phyloP scores from a whole-genome alignment of 2,329 filamentous ascomycete genomes.

The Penicillium sp. region DNA sequence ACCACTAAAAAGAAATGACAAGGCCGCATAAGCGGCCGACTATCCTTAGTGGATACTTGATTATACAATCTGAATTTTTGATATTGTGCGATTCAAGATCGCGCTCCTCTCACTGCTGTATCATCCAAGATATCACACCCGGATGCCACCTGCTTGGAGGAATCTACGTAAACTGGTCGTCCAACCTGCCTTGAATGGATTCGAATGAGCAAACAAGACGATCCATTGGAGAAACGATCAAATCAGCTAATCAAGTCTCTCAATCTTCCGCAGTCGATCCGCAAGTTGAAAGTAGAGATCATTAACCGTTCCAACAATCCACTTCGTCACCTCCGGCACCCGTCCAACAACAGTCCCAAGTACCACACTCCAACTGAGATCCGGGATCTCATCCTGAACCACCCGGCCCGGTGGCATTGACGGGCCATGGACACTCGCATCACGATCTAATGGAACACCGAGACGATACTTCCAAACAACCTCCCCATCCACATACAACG shows the following conservation, averaged over 20 bases:
- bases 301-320: slow-evolving; percentile 7
- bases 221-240: too few relatives aligned
- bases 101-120: neutral
- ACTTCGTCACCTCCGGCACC: slow-evolving; percentile 19
- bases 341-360: slow-evolving; percentile 22
- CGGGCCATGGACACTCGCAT: slow-evolving; percentile 6
- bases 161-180: neutral
- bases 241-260: slow-evolving; percentile 20
- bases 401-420: slow-evolving; percentile 34
- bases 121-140: neutral
- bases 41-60: neutral
- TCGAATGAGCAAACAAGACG: neutral
- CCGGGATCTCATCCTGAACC: slow-evolving; percentile 30
- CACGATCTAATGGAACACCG: slow-evolving; percentile 33
- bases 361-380: slow-evolving; percentile 23
- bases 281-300: slow-evolving; percentile 19
- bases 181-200: neutral
- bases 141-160: neutral
- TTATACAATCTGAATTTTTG: neutral
- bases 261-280: slow-evolving; percentile 17
- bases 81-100: neutral
- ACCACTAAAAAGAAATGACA: too few relatives aligned
- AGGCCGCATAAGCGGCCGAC: too few relatives aligned
- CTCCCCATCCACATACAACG: slow-evolving; percentile 76
- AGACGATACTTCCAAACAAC: slow-evolving; percentile 67